phyloP scores from a whole-genome alignment of 106 monocot genomes.

The Phalaenopsis equestris region DNA sequence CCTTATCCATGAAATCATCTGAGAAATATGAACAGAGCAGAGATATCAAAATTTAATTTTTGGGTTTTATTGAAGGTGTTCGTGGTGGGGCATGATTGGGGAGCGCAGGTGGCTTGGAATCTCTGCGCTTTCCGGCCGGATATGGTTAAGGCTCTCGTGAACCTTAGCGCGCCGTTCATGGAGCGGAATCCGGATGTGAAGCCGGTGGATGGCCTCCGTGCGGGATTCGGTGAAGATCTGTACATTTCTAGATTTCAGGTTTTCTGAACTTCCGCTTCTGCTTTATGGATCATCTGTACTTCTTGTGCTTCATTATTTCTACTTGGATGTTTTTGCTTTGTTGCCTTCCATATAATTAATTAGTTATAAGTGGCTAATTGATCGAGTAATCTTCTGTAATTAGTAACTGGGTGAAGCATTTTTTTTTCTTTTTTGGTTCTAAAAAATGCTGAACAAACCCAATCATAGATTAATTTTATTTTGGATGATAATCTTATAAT shows the following conservation, averaged over 20 bases:
- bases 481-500: too few relatives aligned
- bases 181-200: slow-evolving; percentile 14
- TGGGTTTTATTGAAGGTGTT: slow-evolving; percentile 33
- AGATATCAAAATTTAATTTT: not conserved
- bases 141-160: slow-evolving; percentile 44
- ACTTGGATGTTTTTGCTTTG: not conserved
- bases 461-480: too few relatives aligned
- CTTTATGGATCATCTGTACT: too few relatives aligned
- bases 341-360: not conserved
- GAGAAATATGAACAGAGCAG: too few relatives aligned
- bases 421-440: too few relatives aligned
- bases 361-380: not conserved
- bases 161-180: slow-evolving; percentile 29
- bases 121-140: slow-evolving; percentile 57
- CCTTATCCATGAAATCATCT: too few relatives aligned
- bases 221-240: slow-evolving; percentile 31
- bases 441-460: too few relatives aligned
- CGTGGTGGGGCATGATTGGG: slow-evolving; percentile 77
- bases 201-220: slow-evolving; percentile 14
- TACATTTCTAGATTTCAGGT: slow-evolving; percentile 49
- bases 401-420: too few relatives aligned
- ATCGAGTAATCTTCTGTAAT: not conserved
- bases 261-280: not conserved
- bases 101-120: slow-evolving; percentile 45
- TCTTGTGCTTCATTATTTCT: not conserved